phyloP scores from a whole-genome alignment of 2,329 filamentous ascomycete species.

The Arthrobotrys musiformis region DNA sequence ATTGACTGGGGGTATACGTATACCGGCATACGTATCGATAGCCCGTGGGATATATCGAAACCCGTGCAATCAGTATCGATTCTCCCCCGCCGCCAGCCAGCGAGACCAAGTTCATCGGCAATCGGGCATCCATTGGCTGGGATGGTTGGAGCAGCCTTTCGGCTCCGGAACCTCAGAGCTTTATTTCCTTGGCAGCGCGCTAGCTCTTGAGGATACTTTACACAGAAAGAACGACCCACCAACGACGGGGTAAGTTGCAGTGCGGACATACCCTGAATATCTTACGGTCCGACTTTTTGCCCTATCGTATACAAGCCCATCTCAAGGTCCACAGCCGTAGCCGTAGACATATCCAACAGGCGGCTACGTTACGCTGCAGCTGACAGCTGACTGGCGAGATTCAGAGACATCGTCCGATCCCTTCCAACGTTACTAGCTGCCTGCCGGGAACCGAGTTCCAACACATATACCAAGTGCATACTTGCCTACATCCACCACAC shows the following conservation, averaged over 20 bases:
- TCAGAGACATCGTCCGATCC: constrained; percentile 5
- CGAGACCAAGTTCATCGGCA: constrained; percentile 15
- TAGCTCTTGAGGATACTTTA: constrained; percentile 55
- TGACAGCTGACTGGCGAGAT: not conserved
- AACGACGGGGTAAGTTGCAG: constrained; percentile 20
- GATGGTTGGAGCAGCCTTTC: constrained; percentile 38
- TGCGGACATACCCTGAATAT: constrained; percentile 18
- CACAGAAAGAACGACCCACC: constrained; percentile 36
- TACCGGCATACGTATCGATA: too few relatives aligned
- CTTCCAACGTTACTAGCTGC: not conserved
- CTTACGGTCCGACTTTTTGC: constrained; percentile 17
- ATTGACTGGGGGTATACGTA: too few relatives aligned
- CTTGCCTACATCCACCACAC: too few relatives aligned
- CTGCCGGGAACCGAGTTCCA: constrained; percentile 50
- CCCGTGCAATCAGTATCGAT: not conserved
- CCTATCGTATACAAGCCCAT: constrained; percentile 14
- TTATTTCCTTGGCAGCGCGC: constrained; percentile 52
- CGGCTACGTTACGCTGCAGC: too few relatives aligned
- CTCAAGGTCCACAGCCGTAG: constrained; percentile 4
- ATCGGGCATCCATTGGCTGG: constrained; percentile 26
- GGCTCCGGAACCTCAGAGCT: constrained; percentile 45
- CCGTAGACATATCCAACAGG: not conserved
- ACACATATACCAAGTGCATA: too few relatives aligned
- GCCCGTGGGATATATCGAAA: too few relatives aligned
- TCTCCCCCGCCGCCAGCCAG: not conserved